These are phyloP conservation scores for Zymoseptoria brevis DNA, from an alignment of 2,329 filamentous ascomycete species.

Conservation along the genomic window DNA sequence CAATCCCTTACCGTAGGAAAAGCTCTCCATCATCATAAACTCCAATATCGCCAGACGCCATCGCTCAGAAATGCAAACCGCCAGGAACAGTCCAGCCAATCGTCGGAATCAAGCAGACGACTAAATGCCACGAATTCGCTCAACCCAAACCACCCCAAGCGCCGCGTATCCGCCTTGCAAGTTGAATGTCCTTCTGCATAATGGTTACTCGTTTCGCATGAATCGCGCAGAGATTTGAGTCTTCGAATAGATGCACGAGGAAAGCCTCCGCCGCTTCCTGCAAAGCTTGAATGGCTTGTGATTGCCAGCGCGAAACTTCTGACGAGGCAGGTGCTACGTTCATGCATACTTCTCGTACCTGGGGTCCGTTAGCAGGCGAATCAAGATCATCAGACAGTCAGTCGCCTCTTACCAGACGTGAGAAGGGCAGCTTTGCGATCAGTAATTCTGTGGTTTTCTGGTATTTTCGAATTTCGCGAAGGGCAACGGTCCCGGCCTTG, in stretches of 20 bases:
- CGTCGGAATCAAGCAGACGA: not conserved
- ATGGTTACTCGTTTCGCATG: constrained; percentile 99
- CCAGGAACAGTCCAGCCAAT: not conserved
- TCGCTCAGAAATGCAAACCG: constrained; percentile 11
- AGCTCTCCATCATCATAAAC: not conserved
- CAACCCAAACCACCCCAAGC: constrained; percentile 40
- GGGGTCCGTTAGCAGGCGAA: not conserved
- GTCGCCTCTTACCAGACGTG: constrained; percentile 60
- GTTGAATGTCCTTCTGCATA: constrained; percentile 94
- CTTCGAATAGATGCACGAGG: constrained; percentile 95
- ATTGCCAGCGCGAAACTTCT: constrained; percentile 86
- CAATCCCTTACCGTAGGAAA: not conserved
- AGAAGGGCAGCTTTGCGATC: constrained; percentile 95
- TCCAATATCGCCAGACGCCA: constrained; percentile 18
- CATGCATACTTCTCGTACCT: constrained; percentile 85
- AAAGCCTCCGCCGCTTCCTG: constrained; percentile 99
- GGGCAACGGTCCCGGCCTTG: constrained; percentile 71
- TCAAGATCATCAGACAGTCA: not conserved
- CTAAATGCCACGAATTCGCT: not conserved
- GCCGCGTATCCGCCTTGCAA: constrained; percentile 88
- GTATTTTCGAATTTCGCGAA: constrained; percentile 97
- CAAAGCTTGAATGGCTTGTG: constrained; percentile 90
- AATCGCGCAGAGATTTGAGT: constrained; percentile 97
- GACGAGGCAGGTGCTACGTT: constrained; percentile 69
- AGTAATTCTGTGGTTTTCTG: constrained; percentile 95